Percentiles rank a stretch among this genome's conserved stretches.
These are phyloP conservation scores for Melastoma malabathricum DNA, from an alignment of 345 rosid species.

Conservation along the genomic window DNA sequence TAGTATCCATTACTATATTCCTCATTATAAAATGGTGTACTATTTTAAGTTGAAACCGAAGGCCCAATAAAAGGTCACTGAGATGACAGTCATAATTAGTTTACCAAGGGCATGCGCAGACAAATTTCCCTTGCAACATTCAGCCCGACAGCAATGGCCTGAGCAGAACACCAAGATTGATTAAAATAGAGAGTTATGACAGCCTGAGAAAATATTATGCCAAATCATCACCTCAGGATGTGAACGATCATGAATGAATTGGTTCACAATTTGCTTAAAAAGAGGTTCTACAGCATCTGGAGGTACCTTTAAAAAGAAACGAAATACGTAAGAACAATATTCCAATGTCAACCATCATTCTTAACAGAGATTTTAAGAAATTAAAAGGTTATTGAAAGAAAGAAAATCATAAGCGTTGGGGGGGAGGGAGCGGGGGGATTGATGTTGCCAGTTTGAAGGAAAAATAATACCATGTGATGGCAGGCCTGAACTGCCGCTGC, in stretches of 20 bases:
- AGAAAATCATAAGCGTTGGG: too few species aligned
- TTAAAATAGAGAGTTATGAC: not conserved
- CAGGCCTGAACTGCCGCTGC: conserved; percentile 96
- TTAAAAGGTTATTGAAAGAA: too few species aligned
- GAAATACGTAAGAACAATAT: conserved; percentile 2
- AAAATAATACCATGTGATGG: conserved; percentile 70
- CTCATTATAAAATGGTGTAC: too few species aligned
- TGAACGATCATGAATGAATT: conserved; percentile 83
- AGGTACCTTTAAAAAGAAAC: conserved; percentile 49
- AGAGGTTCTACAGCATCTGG: conserved; percentile 97
- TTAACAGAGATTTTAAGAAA: too few species aligned
- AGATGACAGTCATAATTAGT: conserved; percentile 8
- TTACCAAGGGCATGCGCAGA: conserved; percentile 80
- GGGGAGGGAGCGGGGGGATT: not conserved
- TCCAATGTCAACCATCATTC: too few species aligned
- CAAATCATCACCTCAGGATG: conserved; percentile 63
- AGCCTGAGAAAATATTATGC: not conserved
- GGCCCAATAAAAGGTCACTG: not conserved
- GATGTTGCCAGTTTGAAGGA: conserved; percentile 5
- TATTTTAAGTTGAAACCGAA: too few species aligned
- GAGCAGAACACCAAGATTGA: conserved; percentile 10
- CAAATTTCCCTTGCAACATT: conserved; percentile 90
- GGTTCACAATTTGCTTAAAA: conserved; percentile 84
- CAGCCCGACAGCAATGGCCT: conserved; percentile 91
- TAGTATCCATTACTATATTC: too few species aligned